Conservation (phyloP, 2,329 filamentous ascomycete species). For the Fusarium sp. region DNA sequence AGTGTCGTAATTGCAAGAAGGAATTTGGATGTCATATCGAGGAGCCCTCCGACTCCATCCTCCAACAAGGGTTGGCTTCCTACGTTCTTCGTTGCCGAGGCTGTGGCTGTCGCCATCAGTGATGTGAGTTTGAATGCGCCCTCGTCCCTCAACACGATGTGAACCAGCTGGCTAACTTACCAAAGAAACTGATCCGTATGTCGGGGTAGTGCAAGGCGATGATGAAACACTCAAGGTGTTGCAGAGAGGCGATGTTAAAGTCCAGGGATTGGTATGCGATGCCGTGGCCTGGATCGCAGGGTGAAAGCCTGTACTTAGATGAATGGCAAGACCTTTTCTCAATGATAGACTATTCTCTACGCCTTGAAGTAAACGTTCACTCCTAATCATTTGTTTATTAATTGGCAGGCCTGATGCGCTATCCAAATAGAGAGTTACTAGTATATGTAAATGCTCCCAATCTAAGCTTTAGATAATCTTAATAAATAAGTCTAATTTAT, state of each 20-base stretch:
- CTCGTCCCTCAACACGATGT: too few species aligned
- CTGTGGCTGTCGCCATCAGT: background rate
- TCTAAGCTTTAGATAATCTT: too few species aligned
- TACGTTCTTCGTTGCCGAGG: background rate
- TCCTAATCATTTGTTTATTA: accelerated
- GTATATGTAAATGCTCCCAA: accelerated
- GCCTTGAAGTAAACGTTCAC: background rate
- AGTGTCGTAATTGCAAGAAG: background rate
- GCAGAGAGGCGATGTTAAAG: accelerated
- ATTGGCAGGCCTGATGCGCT: background rate
- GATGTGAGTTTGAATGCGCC: accelerated
- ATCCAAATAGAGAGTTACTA: background rate
- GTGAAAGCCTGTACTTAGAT: too few species aligned
- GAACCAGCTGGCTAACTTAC: accelerated
- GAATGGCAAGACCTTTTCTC: accelerated
- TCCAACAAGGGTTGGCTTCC: too few species aligned
- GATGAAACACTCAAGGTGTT: accelerated
- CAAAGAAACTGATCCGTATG: accelerated
- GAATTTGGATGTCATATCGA: too few species aligned
- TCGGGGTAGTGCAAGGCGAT: accelerated
- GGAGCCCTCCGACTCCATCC: too few species aligned
- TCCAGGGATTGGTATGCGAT: background rate
- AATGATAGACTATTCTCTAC: accelerated
- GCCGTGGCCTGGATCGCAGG: accelerated
- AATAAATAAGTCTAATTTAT: too few species aligned